Evolutionary conservation across 1,284 basidiomycete genomes (phyloP).

Genomic region (Ganoderma lingzhi): DNA sequence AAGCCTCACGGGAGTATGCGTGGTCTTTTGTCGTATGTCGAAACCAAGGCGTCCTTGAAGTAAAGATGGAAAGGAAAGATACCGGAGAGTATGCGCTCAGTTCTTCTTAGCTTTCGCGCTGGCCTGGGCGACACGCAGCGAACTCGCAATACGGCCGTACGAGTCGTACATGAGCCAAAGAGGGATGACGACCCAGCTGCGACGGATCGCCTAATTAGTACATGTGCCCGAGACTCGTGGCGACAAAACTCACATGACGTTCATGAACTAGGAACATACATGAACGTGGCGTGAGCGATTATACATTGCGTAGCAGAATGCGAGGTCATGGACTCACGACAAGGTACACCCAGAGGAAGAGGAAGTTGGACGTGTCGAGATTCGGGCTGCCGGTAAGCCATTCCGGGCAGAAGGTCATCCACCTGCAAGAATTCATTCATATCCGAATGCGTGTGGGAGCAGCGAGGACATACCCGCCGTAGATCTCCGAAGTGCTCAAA

Average conservation of each 20-base stretch:
- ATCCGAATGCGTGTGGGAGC: neutral
- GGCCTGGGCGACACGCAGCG: slow-evolving; percentile 58
- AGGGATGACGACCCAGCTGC: slow-evolving; percentile 82
- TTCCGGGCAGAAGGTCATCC: slow-evolving; percentile 88
- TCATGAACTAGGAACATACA: slow-evolving; percentile 69
- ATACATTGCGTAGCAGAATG: neutral
- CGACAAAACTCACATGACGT: slow-evolving; percentile 64
- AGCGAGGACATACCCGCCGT: slow-evolving; percentile 65
- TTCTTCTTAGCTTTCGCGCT: slow-evolving; percentile 48
- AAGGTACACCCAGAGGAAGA: slow-evolving; percentile 57
- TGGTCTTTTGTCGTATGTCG: neutral
- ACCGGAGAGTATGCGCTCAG: slow-evolving; percentile 24
- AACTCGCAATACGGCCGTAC: slow-evolving; percentile 68
- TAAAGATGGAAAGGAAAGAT: neutral
- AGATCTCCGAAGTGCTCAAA: slow-evolving; percentile 76
- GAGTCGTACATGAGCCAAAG: slow-evolving; percentile 80
- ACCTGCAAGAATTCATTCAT: slow-evolving; percentile 49
- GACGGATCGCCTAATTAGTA: slow-evolving; percentile 4
- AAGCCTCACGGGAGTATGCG: neutral
- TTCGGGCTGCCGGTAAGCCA: slow-evolving; percentile 82
- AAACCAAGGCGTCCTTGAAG: neutral
- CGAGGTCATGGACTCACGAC: slow-evolving; percentile 42
- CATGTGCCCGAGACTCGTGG: too few species aligned
- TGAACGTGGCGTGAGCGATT: neutral
- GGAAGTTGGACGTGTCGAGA: slow-evolving; percentile 71